Base-by-base conservation (phyloP, 2,329 filamentous ascomycete genomes). In the Diaporthe velutina region DNA sequence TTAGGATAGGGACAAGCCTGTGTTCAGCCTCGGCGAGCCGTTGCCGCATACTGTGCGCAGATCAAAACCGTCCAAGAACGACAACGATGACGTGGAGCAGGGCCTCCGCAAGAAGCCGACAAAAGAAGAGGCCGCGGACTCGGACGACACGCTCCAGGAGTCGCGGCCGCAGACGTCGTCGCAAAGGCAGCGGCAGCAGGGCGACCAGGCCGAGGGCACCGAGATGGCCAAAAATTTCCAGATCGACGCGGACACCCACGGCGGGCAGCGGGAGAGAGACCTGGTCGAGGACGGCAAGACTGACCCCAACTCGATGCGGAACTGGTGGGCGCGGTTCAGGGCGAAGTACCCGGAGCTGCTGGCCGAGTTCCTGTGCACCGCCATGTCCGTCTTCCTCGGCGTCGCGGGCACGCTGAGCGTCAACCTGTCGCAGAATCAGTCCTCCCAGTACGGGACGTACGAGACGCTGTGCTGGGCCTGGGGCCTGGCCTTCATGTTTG, bases 401-500 rank as follows among this genome's bases (percentile, higher is more conserved):
- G 73, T 81, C 22, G 76, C 75, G 3, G 77, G 79, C 45, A 81
- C 78, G 7, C 77, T 81, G 7, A 77, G 79, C 7, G 80, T 81
- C 40, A 79, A 79, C 54, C 79, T 81, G 3, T 80, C 79, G 17
- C 71, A 77, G 22, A 70, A 73, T 67, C 79, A 80, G 48, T 17
- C 73, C 1, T 55, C 58, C 25, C 76, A 77, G 70, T 81, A 81
- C 45, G 79, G 80, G 33, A 75, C 73, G 12, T 81, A 80, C 66
- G 79, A 80, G 67, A 80, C 79, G 9, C 71, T 77, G 6, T 81
- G 79, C 74, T 80, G 79, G 80, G 80, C 80, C 2, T 81, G 80
- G 80, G 80, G 80, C 12, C 78, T 81, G 57, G 77, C 80, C 28
- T 81, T 78, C 77, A 80, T 81, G 80, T 80, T 82, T 48, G 80